phyloP scores from a whole-genome alignment of 83 land plant species.

The Picea engelmannii region DNA sequence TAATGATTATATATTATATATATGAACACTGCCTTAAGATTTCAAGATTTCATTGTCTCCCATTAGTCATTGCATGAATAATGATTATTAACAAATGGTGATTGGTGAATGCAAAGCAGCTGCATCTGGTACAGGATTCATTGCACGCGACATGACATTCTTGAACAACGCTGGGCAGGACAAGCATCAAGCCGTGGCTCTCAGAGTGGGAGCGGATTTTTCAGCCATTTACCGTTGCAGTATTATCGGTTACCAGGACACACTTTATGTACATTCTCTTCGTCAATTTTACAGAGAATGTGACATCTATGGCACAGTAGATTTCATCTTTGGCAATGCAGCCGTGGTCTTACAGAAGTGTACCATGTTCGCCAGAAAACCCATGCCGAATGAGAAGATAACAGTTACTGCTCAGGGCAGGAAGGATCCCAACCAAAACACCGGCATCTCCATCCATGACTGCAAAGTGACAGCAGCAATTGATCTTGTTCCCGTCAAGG shows the following conservation, averaged over 20 bases:
- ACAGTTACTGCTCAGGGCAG: constrained; percentile 13
- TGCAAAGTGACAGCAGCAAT: not conserved
- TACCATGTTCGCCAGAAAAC: not conserved
- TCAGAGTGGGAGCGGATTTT: not conserved
- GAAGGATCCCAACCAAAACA: constrained; percentile 15
- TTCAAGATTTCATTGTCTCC: too few relatives aligned
- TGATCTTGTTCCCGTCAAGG: constrained; percentile 2
- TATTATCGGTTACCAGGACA: constrained; percentile 15
- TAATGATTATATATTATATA: too few relatives aligned
- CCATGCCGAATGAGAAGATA: not conserved
- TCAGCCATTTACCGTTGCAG: not conserved
- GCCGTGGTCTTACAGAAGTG: constrained; percentile 14
- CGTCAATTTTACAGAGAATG: constrained; percentile 17
- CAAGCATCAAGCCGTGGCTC: constrained; percentile 8
- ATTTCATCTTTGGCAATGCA: constrained; percentile 18
- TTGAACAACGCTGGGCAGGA: not conserved
- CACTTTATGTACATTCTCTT: not conserved
- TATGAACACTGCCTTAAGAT: too few relatives aligned
- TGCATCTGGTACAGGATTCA: constrained; percentile 4
- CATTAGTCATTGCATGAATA: too few relatives aligned
- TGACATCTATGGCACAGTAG: constrained; percentile 11
- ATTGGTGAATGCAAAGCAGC: not conserved
- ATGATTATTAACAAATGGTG: too few relatives aligned
- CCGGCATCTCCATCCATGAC: constrained; percentile 16
- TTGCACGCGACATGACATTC: constrained; percentile 8